Percentiles rank a stretch among this genome's conserved stretches.
phyloP scores from a whole-genome alignment of 2,329 filamentous ascomycete genomes.

The Hymenoscyphus salicellus region DNA sequence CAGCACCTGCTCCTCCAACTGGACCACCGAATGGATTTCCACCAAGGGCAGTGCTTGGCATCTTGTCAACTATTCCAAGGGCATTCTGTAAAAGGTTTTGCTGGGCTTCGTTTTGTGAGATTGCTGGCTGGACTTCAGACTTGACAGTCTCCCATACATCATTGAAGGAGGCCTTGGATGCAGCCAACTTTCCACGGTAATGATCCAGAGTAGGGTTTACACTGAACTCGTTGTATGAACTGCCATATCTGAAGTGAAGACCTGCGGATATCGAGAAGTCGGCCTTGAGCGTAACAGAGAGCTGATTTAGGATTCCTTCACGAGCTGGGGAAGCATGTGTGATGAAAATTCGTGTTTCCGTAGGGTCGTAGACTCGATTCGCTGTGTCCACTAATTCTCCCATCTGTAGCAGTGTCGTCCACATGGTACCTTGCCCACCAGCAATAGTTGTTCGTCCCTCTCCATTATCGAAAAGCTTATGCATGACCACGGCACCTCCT shows the following conservation, averaged over 20 bases:
- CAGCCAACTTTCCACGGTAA: slow-evolving; percentile 96
- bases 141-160: slow-evolving; percentile 99
- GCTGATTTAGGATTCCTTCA: slow-evolving; percentile 94
- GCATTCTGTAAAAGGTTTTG: slow-evolving; percentile 89
- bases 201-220: slow-evolving; percentile 97
- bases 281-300: slow-evolving; percentile 94
- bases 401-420: slow-evolving; percentile 97
- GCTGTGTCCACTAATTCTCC: slow-evolving; percentile 96
- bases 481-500: slow-evolving; percentile 97
- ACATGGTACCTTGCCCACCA: slow-evolving; percentile 98
- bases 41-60: slow-evolving; percentile 91
- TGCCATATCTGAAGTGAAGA: slow-evolving; percentile 96
- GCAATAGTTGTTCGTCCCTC: slow-evolving; percentile 97
- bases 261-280: slow-evolving; percentile 98
- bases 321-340: slow-evolving; percentile 95
- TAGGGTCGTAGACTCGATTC: slow-evolving; percentile 96
- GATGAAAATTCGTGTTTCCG: slow-evolving; percentile 93
- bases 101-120: slow-evolving; percentile 89
- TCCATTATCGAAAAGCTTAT: slow-evolving; percentile 98
- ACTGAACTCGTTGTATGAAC: slow-evolving; percentile 99
- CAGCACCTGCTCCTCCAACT: slow-evolving; percentile 61
- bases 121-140: slow-evolving; percentile 89
- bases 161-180: slow-evolving; percentile 97
- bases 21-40: slow-evolving; percentile 96
- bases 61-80: slow-evolving; percentile 91